phyloP scores from a whole-genome alignment of 768 basidiomycete genomes.

The Psilocybe azurescens region DNA sequence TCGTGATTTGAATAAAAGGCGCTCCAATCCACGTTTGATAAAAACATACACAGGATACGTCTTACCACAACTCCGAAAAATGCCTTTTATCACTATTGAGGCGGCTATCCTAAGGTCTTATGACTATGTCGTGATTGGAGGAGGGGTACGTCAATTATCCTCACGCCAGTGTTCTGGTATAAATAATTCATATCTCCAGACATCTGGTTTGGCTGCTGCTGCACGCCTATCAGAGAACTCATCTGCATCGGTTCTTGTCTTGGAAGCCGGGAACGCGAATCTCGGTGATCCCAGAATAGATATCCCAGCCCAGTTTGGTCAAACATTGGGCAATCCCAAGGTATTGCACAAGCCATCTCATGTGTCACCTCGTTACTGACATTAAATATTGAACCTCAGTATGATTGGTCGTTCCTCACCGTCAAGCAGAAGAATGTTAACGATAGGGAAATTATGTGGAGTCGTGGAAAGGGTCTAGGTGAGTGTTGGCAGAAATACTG shows the following conservation, averaged over 20 bases:
- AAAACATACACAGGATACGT: no score
- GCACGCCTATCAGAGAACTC: slow-evolving; percentile 37
- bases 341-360: slow-evolving; percentile 5
- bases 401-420: slow-evolving; percentile 42
- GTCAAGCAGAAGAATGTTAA: slow-evolving; percentile 32
- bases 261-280: slow-evolving; percentile 15
- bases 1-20: no score
- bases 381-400: slow-evolving; percentile 23
- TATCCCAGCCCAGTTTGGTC: background rate
- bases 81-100: slow-evolving; percentile 18
- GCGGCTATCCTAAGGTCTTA: slow-evolving; percentile 14
- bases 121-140: slow-evolving; percentile 24
- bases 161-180: background rate
- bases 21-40: no score
- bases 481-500: background rate
- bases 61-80: background rate
- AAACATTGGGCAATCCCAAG: slow-evolving; percentile 1
- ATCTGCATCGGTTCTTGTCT: slow-evolving; percentile 36
- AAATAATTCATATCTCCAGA: slow-evolving; percentile 9
- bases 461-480: slow-evolving; percentile 38
- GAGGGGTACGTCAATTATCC: slow-evolving; percentile 17
- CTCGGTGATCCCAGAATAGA: background rate
- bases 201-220: slow-evolving; percentile 34
- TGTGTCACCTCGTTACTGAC: slow-evolving; percentile 29
- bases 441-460: slow-evolving; percentile 29